These are phyloP conservation scores for Actinidia arguta DNA, from an alignment of 179 eudicot genomes.

Conservation along the genomic window DNA sequence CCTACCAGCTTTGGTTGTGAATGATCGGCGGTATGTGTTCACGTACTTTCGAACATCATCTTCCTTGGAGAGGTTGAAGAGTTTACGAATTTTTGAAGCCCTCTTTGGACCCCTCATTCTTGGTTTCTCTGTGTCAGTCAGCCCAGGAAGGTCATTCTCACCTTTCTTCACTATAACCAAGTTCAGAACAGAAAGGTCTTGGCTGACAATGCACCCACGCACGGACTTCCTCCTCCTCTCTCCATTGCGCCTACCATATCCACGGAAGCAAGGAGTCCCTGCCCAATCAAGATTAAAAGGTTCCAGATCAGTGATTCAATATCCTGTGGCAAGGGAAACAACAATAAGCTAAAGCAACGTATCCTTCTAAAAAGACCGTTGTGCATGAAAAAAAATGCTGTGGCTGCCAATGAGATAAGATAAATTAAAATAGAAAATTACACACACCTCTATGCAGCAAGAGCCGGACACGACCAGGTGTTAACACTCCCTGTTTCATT, in stretches of 20 bases:
- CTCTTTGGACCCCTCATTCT: conserved; percentile 73
- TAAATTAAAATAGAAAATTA: not conserved
- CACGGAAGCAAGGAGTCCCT: conserved; percentile 61
- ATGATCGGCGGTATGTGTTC: conserved; percentile 54
- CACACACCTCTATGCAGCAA: conserved; percentile 18
- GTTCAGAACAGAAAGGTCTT: conserved; percentile 60
- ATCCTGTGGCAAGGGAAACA: not conserved
- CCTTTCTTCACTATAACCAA: conserved; percentile 69
- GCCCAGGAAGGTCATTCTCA: conserved; percentile 62
- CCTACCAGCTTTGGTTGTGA: conserved; percentile 56
- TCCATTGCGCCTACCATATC: conserved; percentile 57
- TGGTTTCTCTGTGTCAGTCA: conserved; percentile 63
- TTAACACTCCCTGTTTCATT: conserved; percentile 23
- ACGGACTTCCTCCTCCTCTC: conserved; percentile 67
- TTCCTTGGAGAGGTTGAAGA: conserved; percentile 63
- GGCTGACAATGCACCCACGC: conserved; percentile 67
- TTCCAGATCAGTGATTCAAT: not conserved
- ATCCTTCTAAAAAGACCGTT: not conserved
- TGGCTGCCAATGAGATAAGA: not conserved
- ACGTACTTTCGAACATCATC: conserved; percentile 63
- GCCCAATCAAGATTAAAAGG: not conserved
- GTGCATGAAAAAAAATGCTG: not conserved
- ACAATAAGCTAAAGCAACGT: not conserved
- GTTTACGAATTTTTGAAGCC: conserved; percentile 69
- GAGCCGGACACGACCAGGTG: conserved; percentile 17